A percentile compares a stretch with the other conserved stretches of the same genome.
Conservation (phyloP, 768 basidiomycete genomes). For the Mycena rosella region DNA sequence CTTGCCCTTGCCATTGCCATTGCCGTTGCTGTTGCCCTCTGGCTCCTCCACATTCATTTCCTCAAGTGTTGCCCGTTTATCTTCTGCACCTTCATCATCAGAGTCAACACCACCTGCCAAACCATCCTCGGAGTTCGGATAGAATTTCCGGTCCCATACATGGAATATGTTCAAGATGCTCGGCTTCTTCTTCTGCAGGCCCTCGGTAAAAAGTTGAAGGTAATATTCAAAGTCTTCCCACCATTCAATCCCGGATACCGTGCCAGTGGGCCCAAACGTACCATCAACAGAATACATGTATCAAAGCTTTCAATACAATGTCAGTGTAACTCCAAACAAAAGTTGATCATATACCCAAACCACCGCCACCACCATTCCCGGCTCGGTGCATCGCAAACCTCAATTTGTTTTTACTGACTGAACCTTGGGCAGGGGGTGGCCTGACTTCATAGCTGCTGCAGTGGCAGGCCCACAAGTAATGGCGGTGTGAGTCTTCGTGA, state of each 20-base stretch:
- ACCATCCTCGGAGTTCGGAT: background rate
- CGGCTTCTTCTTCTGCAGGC: constrained; percentile 10
- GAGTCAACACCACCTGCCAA: background rate
- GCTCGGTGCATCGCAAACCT: constrained; percentile 11
- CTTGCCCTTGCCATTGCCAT: no score
- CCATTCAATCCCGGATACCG: constrained; percentile 15
- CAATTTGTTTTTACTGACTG: constrained; percentile 1
- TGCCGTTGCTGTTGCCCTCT: background rate
- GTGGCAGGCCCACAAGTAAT: constrained; percentile 5
- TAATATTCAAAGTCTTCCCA: constrained; percentile 28
- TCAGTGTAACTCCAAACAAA: background rate
- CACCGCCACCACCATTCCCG: constrained; percentile 21
- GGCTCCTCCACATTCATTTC: background rate
- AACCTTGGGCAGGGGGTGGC: background rate
- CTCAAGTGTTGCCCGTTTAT: background rate
- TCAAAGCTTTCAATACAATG: background rate
- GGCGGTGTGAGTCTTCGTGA: constrained; percentile 15
- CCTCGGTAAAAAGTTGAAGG: constrained; percentile 9
- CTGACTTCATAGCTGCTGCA: background rate
- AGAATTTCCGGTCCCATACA: constrained; percentile 18
- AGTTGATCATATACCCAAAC: constrained; percentile 6
- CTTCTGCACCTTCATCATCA: constrained; percentile 1
- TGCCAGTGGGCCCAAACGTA: background rate
- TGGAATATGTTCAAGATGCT: constrained; percentile 22
- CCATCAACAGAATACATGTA: constrained; percentile 22